phyloP scores from a whole-genome alignment of 257 asterid genomes.

The Verbena officinalis region DNA sequence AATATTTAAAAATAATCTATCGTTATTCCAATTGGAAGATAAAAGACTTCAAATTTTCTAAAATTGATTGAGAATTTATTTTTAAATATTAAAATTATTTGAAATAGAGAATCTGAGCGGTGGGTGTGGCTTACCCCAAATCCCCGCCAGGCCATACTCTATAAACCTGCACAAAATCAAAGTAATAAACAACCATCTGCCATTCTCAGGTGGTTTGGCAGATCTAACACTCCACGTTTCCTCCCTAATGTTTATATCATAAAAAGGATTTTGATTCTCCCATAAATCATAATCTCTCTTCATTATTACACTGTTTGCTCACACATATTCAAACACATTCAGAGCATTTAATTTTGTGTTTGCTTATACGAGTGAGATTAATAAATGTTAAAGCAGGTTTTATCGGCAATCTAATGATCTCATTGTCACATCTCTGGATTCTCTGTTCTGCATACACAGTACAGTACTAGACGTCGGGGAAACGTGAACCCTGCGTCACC shows the following conservation, averaged over 20 bases:
- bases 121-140: slow-evolving; percentile 5
- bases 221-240: slow-evolving; percentile 43
- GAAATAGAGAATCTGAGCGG: too few relatives aligned
- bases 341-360: neutral
- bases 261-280: too few relatives aligned
- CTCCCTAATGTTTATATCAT: slow-evolving; percentile 4
- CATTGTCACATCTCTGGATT: slow-evolving; percentile 37
- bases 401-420: slow-evolving; percentile 28
- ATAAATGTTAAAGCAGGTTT: neutral
- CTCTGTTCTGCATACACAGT: neutral
- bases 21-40: too few relatives aligned
- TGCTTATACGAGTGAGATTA: neutral
- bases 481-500: slow-evolving; percentile 27
- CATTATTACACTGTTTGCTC: too few relatives aligned
- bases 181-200: slow-evolving; percentile 25
- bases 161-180: slow-evolving; percentile 16
- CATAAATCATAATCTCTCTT: too few relatives aligned
- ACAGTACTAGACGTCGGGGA: slow-evolving; percentile 1
- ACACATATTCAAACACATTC: neutral
- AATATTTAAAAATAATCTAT: too few relatives aligned
- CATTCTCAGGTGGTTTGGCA: slow-evolving; percentile 25
- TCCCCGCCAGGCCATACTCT: neutral
- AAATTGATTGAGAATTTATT: too few relatives aligned
- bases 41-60: too few relatives aligned
- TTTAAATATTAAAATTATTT: too few relatives aligned